Evolutionary conservation across 176 grass and related monocot genomes (phyloP).

Genomic region (Phyllostachys edulis): DNA sequence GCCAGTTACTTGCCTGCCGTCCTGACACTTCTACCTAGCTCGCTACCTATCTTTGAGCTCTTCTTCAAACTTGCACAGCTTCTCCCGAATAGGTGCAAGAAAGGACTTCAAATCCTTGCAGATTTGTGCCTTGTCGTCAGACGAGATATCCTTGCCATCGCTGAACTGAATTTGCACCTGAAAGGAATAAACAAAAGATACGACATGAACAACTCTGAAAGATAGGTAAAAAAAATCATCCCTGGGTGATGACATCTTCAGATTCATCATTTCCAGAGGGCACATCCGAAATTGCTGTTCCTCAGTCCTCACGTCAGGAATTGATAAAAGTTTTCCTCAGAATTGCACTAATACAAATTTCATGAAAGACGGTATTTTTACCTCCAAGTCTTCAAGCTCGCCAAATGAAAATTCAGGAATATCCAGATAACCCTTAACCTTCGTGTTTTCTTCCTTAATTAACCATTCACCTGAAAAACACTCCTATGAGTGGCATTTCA

Average conservation of each 20-base stretch:
- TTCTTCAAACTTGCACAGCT: constrained; percentile 49
- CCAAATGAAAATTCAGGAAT: constrained; percentile 86
- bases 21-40: neutral
- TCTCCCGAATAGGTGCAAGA: constrained; percentile 52
- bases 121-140: constrained; percentile 40
- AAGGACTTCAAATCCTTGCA: constrained; percentile 64
- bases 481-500: neutral
- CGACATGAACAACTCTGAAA: neutral
- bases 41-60: constrained; percentile 71
- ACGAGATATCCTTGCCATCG: constrained; percentile 45
- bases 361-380: neutral
- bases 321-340: neutral
- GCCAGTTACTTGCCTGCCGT: neutral
- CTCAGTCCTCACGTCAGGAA: no score
- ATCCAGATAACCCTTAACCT: constrained; percentile 61
- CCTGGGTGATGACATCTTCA: neutral
- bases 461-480: constrained; percentile 67
- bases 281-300: neutral
- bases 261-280: neutral
- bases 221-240: neutral
- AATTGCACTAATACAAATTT: neutral
- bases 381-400: constrained; percentile 76
- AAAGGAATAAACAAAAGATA: neutral
- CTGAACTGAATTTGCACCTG: constrained; percentile 55
- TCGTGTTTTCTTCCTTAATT: constrained; percentile 64